These are phyloP conservation scores for Maudiozyma pseudohumilis DNA, from an alignment of 805 yeast genomes.

Conservation along the genomic window DNA sequence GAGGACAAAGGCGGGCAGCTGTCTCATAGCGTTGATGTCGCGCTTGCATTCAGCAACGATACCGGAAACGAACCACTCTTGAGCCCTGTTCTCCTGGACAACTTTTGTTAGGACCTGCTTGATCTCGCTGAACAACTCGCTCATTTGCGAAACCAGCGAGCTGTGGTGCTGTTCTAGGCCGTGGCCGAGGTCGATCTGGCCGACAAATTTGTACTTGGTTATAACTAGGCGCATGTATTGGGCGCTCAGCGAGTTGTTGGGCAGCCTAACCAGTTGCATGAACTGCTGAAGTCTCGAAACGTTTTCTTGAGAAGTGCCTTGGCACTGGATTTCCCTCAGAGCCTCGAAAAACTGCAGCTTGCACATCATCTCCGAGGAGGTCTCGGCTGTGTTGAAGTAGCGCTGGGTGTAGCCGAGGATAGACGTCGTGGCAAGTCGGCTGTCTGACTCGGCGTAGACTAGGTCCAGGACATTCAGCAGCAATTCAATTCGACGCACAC, in stretches of 20 bases:
- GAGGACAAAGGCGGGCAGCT: background rate
- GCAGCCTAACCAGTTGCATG: background rate
- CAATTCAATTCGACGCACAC: background rate
- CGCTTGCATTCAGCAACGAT: background rate
- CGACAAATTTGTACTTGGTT: background rate
- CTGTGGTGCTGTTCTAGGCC: background rate
- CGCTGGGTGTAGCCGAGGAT: background rate
- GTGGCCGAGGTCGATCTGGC: background rate
- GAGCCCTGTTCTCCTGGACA: background rate
- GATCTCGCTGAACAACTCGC: background rate
- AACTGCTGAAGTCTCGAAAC: background rate
- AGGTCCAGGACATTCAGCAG: background rate
- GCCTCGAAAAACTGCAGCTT: background rate
- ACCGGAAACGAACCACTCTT: background rate
- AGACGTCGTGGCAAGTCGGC: background rate
- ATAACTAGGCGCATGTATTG: background rate
- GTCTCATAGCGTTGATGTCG: background rate
- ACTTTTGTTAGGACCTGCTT: background rate
- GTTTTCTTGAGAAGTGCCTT: background rate
- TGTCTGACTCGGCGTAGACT: background rate
- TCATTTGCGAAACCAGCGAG: background rate
- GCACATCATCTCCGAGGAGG: too few species aligned
- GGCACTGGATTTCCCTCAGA: background rate
- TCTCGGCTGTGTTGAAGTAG: background rate
- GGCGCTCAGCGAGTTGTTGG: background rate